phyloP scores from a whole-genome alignment of 2,329 filamentous ascomycete species.

The Shiraia sp. region DNA sequence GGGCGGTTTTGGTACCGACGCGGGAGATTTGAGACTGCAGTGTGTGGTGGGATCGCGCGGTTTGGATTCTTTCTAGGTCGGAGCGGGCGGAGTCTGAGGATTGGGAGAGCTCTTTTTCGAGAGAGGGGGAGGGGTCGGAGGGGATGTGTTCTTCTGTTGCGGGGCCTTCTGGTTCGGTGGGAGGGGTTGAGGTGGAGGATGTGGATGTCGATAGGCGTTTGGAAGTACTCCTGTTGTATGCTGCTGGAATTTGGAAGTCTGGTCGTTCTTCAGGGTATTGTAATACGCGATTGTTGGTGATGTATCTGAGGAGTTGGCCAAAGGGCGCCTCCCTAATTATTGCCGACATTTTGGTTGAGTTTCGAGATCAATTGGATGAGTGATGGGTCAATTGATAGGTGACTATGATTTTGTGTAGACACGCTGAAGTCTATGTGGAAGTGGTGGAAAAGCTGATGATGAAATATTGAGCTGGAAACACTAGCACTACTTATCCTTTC shows the following conservation, averaged over 20 bases:
- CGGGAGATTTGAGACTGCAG: slow-evolving; percentile 36
- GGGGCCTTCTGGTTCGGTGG: slow-evolving; percentile 20
- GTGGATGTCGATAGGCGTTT: slow-evolving; percentile 15
- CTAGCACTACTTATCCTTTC: too few relatives aligned
- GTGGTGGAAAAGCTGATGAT: too few relatives aligned
- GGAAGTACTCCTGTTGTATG: slow-evolving; percentile 39
- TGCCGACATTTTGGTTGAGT: slow-evolving; percentile 34
- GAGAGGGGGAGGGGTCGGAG: slow-evolving; percentile 26
- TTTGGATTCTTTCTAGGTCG: slow-evolving; percentile 42
- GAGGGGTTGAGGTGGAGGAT: slow-evolving; percentile 5
- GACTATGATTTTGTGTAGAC: too few relatives aligned
- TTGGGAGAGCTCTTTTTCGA: slow-evolving; percentile 18
- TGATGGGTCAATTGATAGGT: too few relatives aligned
- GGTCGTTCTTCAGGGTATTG: slow-evolving; percentile 64
- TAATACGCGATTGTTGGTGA: slow-evolving; percentile 57
- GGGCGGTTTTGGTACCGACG: slow-evolving; percentile 43
- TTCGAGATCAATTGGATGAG: neutral
- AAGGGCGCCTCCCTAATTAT: slow-evolving; percentile 61
- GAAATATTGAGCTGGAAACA: too few relatives aligned
- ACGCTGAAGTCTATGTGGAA: too few relatives aligned
- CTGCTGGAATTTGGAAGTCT: slow-evolving; percentile 57
- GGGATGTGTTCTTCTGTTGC: slow-evolving; percentile 28
- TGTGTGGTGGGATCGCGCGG: slow-evolving; percentile 30
- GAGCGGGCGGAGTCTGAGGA: slow-evolving; percentile 12
- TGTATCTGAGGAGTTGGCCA: slow-evolving; percentile 61